Percentiles rank a stretch among this genome's conserved stretches.
Conservation (phyloP, 441 rosid species). For the Viola pubescens region DNA sequence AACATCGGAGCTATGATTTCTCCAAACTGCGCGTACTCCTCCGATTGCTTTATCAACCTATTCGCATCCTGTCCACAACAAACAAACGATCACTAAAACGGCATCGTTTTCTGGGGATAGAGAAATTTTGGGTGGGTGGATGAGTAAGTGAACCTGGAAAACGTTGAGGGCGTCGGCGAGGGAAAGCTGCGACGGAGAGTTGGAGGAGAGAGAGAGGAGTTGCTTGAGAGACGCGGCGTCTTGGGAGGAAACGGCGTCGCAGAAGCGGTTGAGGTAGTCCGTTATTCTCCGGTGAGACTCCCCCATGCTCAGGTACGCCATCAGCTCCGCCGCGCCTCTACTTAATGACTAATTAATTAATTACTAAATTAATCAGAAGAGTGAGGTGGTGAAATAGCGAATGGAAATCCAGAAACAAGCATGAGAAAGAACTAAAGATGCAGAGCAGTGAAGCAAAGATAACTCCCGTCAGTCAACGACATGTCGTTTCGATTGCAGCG, state of each 20-base stretch:
- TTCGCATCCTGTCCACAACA: slow-evolving; percentile 46
- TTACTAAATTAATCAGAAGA: too few relatives aligned
- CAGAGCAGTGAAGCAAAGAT: too few relatives aligned
- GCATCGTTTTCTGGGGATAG: not conserved
- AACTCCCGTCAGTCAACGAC: too few relatives aligned
- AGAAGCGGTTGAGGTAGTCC: slow-evolving; percentile 66
- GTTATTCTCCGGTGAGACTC: slow-evolving; percentile 81
- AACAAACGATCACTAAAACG: not conserved
- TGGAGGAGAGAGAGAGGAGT: slow-evolving; percentile 62
- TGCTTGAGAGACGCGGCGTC: slow-evolving; percentile 54
- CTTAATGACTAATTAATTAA: too few relatives aligned
- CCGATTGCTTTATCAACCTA: slow-evolving; percentile 71
- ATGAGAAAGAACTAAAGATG: too few relatives aligned
- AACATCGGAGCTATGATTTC: slow-evolving; percentile 56
- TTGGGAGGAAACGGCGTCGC: slow-evolving; percentile 58
- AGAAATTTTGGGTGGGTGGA: too few relatives aligned
- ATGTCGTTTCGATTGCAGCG: too few relatives aligned
- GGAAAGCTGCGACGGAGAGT: slow-evolving; percentile 50
- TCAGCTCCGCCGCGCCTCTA: slow-evolving; percentile 6
- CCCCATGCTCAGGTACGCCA: slow-evolving; percentile 86
- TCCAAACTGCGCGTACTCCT: slow-evolving; percentile 53
- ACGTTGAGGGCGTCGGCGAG: slow-evolving; percentile 82
- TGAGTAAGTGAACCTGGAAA: slow-evolving; percentile 45
- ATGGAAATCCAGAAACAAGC: too few relatives aligned
- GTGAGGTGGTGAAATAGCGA: too few relatives aligned